Evolutionary conservation across 2,329 filamentous ascomycete genomes (phyloP), one percentile per base, ranked within the genome.

Genomic region (Dactylellina sp.): DNA sequence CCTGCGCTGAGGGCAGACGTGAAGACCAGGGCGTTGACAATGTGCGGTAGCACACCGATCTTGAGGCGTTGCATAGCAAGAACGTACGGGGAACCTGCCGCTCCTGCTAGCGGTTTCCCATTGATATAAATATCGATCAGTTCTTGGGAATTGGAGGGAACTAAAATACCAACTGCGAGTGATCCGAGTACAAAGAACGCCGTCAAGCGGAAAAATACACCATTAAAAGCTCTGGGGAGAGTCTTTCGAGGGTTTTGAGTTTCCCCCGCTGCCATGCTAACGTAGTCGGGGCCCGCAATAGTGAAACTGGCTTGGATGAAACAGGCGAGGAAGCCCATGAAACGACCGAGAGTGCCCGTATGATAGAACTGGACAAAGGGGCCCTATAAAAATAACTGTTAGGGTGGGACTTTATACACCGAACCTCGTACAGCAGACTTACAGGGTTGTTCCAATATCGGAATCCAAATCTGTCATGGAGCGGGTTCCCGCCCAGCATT

Each of bases 401-500:
- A 46, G 7, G 14, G 3, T 2, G 7, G 18, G 14, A 28, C 5
- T 9, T 25, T 50, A 25, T 28, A 32, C 2, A 20, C 9, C 16
- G 24, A 77, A 70, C 35, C 79, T 78, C 78, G 82, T 81, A 25
- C 79, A 78, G 44, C n/a, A 28, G 32, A 61, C 59, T 42, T 63
- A 77, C 76, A 20, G 78, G 78, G 7, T 84, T 79, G 11, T 81
- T 81, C 84, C 89, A 91, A 79, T 89, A 88, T 16, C 89, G 85
- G 79, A 94, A 94, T 0, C 91, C 91, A 75, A 91, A 91, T 0
- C 86, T 83, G 76, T 93, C 89, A 39, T 86, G 83, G 0, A 88
- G 80, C 0, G 92, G 92, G 77, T 94, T 95, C 1, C 90, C 92
- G 6, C 92, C 92, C 0, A 95, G 82, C 89, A 95, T 94, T 76